A percentile compares a stretch with the other conserved stretches of the same genome.
Conservation (phyloP, 805 yeast genomes). For the Brettanomyces custersianus region DNA sequence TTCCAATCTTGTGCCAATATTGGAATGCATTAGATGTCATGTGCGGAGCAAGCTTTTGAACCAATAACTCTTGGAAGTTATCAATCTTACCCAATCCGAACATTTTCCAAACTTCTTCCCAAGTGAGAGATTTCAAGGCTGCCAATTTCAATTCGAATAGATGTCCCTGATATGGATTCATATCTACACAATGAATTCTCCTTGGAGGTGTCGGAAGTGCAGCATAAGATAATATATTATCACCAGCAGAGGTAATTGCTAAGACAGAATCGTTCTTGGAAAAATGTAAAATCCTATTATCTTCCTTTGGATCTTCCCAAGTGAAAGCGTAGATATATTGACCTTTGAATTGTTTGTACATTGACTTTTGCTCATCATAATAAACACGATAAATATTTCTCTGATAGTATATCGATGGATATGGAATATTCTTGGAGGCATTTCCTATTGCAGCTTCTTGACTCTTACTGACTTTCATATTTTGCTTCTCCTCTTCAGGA, state of each 20-base stretch:
- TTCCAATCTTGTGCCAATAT: constrained; percentile 65
- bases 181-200: constrained; percentile 75
- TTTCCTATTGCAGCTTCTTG: constrained; percentile 67
- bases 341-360: constrained; percentile 61
- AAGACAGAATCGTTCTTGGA: constrained; percentile 59
- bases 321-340: constrained; percentile 84
- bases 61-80: constrained; percentile 41
- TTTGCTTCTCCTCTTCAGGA: constrained; percentile 11
- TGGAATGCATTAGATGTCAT: constrained; percentile 76
- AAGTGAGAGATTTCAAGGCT: constrained; percentile 45
- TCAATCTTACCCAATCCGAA: constrained; percentile 68
- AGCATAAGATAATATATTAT: constrained; percentile 69
- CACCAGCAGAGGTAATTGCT: constrained; percentile 85
- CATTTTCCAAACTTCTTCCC: constrained; percentile 60
- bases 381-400: constrained; percentile 70
- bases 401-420: constrained; percentile 76
- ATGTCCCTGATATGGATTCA: constrained; percentile 78
- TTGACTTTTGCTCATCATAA: constrained; percentile 62
- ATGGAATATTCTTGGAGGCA: constrained; percentile 58
- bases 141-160: constrained; percentile 73
- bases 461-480: constrained; percentile 50
- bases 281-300: constrained; percentile 54
- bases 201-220: constrained; percentile 63
- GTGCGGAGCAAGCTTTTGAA: constrained; percentile 53
- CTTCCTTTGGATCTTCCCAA: constrained; percentile 88